These are phyloP conservation scores for Thymus quinquecostatus DNA, from an alignment of 257 asterid genomes.

Conservation along the genomic window DNA sequence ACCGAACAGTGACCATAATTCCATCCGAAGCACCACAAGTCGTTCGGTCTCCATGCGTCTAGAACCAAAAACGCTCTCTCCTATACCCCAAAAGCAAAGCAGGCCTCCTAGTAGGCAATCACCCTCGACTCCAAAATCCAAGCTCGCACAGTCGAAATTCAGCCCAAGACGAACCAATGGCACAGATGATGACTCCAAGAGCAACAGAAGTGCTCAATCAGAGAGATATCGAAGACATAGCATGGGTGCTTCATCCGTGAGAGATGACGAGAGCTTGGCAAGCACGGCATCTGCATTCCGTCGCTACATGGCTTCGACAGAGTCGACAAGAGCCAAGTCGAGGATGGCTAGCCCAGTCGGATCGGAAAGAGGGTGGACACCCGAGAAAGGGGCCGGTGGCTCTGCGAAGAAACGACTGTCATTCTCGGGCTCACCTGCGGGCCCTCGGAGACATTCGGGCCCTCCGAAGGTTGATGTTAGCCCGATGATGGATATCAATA, in stretches of 20 bases:
- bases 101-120: conserved; percentile 58
- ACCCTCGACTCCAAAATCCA: conserved; percentile 68
- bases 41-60: conserved; percentile 34
- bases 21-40: conserved; percentile 45
- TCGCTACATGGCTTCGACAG: conserved; percentile 75
- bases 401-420: conserved; percentile 71
- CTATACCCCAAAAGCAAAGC: conserved; percentile 44
- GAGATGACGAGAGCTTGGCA: conserved; percentile 80
- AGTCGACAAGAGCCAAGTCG: conserved; percentile 73
- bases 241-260: conserved; percentile 62
- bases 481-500: conserved; percentile 34
- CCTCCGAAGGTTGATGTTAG: conserved; percentile 49
- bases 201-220: conserved; percentile 62
- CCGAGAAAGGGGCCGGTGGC: conserved; percentile 43
- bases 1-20: conserved; percentile 34
- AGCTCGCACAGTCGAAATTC: conserved; percentile 34
- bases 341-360: conserved; percentile 57
- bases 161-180: conserved; percentile 50
- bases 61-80: conserved; percentile 38
- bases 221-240: conserved; percentile 77
- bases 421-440: conserved; percentile 56
- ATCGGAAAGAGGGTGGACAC: conserved; percentile 45
- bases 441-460: conserved; percentile 61
- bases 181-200: conserved; percentile 72
- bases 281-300: conserved; percentile 56